Base-by-base conservation (phyloP, 768 basidiomycete species). In the Calocybe cyanea region DNA sequence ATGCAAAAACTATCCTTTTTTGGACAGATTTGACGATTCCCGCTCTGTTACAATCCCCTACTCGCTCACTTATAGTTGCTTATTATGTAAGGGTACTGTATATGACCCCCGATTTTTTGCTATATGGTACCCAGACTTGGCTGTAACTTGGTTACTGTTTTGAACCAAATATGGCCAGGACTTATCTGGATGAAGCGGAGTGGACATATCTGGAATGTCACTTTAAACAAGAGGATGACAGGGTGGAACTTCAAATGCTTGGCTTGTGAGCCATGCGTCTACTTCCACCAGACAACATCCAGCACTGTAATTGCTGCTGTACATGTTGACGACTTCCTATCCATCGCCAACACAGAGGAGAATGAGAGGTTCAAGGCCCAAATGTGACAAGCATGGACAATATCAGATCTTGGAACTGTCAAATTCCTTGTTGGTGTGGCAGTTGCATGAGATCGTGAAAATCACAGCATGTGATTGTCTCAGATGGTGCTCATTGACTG, bases 171-270 rank as follows among this genome's bases (percentile, higher is more conserved):
- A n/a, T n/a, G n/a, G n/a, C n/a, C n/a, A n/a, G n/a, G n/a, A n/a
- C n/a, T n/a, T n/a, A n/a, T n/a, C n/a, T n/a, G 71, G 0, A 60
- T 72, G 53, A 67, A 69, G 37, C 72, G 73, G 49, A 58, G 55
- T 2, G 61, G 67, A 0, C 53, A 60, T 0, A 56, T 60, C 4
- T 74, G 70, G 69, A 61, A 69, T 31, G 43, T 57, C 21, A 59
- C 54, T 2, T 32, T 64, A 20, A 45, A 59, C 14, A 45, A 48
- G 2, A 48, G 46, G 0, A 54, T 69, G 53, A 11, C 54, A 0
- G 25, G 51, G 0, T 58, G 65, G 52, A 63, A 62, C 0, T 74
- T 74, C 41, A 60, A 42, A 0, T 40, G 53, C 0, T 57, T 67
- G 0, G 25, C 49, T 1, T 59, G 59, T 14, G 64, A 74, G 32